Percentiles rank a stretch among this genome's conserved stretches.
These are phyloP conservation scores for Phaffia tasmanica DNA, from an alignment of 768 basidiomycete genomes.

Conservation along the genomic window DNA sequence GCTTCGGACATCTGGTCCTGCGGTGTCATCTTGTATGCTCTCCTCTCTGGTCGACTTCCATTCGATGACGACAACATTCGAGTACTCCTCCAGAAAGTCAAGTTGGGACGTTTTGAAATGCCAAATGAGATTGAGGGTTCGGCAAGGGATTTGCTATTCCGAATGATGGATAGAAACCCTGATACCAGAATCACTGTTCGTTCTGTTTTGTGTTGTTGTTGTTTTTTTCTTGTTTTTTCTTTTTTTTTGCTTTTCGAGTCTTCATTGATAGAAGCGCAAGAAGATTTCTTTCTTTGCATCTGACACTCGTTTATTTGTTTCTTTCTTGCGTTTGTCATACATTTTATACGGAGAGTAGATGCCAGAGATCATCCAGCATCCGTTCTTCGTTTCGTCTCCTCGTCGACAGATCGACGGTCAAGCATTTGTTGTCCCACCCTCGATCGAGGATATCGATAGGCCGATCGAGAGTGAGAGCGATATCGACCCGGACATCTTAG, in stretches of 20 bases:
- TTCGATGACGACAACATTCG: constrained; percentile 82
- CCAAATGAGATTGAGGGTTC: constrained; percentile 55
- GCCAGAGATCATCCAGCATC: constrained; percentile 64
- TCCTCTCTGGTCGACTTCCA: constrained; percentile 77
- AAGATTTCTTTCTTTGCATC: background rate
- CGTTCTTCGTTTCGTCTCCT: constrained; percentile 56
- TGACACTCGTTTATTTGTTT: background rate
- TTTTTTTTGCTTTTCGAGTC: background rate
- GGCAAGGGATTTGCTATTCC: constrained; percentile 63
- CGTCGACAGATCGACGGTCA: constrained; percentile 36
- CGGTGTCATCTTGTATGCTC: constrained; percentile 79
- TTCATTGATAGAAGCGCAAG: too few relatives aligned
- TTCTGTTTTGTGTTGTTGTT: too few relatives aligned
- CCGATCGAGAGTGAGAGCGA: constrained; percentile 54
- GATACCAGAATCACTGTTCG: constrained; percentile 57
- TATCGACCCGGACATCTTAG: constrained; percentile 81
- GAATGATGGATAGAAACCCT: constrained; percentile 71
- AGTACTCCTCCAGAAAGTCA: constrained; percentile 69
- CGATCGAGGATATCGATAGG: constrained; percentile 55
- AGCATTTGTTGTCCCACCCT: constrained; percentile 44
- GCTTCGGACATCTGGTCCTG: constrained; percentile 96
- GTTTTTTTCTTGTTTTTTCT: background rate
- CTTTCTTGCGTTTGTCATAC: background rate
- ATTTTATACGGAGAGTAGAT: constrained; percentile 40
- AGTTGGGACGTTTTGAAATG: constrained; percentile 59